These are phyloP conservation scores for Omphalea diandra DNA, from an alignment of 441 rosid genomes.

Conservation along the genomic window DNA sequence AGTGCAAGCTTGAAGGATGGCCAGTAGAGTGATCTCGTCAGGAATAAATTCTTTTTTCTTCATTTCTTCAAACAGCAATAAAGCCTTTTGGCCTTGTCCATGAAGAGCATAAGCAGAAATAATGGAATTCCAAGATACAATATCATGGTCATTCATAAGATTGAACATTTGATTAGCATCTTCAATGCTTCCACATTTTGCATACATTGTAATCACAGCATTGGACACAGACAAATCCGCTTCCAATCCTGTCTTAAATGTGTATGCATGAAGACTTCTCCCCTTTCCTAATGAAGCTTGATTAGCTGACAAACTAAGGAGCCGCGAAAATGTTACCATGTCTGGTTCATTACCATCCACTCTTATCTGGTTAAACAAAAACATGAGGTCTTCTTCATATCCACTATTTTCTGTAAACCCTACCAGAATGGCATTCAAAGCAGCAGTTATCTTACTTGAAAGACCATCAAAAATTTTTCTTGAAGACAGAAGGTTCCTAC, in stretches of 20 bases:
- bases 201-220: constrained; percentile 61
- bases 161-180: constrained; percentile 51
- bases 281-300: constrained; percentile 32
- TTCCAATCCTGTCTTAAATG: constrained; percentile 40
- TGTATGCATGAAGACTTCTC: constrained; percentile 33
- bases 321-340: constrained; percentile 32
- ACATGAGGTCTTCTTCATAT: constrained; percentile 24
- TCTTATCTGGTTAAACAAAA: constrained; percentile 38
- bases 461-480: constrained; percentile 28
- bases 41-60: constrained; percentile 36
- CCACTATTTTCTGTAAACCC: constrained; percentile 25
- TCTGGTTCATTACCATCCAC: constrained; percentile 28
- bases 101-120: constrained; percentile 63
- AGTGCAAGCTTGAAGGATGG: constrained; percentile 60
- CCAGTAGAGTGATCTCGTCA: constrained; percentile 63
- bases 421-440: constrained; percentile 35
- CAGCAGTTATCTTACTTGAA: constrained; percentile 19
- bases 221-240: constrained; percentile 42
- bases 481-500: constrained; percentile 27
- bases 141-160: constrained; percentile 37
- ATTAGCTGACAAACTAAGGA: constrained; percentile 30
- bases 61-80: constrained; percentile 54
- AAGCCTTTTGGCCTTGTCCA: constrained; percentile 46
- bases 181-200: constrained; percentile 59
- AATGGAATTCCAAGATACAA: constrained; percentile 62